These are phyloP conservation scores for Amylocarpus encephaloides DNA, from an alignment of 2,329 filamentous ascomycete genomes.

Conservation along the genomic window DNA sequence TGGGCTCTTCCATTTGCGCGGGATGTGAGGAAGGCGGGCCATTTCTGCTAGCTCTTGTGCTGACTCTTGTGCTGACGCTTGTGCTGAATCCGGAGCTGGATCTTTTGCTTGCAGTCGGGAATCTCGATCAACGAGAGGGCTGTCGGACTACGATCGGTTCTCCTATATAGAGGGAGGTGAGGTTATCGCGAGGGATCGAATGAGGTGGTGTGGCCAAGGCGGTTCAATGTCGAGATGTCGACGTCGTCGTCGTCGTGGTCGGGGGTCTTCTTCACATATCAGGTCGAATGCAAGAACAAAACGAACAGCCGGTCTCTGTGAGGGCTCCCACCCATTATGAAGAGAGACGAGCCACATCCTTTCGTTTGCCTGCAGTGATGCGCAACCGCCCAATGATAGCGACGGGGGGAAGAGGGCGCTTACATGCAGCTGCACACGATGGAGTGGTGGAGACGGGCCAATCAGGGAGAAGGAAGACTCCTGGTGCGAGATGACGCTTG, in stretches of 20 bases:
- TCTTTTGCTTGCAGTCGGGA: conserved; percentile 1
- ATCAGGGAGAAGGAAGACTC: neutral
- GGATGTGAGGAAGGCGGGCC: conserved; percentile 11
- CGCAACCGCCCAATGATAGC: conserved; percentile 5
- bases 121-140: conserved; percentile 13
- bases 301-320: neutral
- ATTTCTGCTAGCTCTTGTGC: conserved; percentile 7
- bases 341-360: conserved; percentile 7
- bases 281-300: neutral
- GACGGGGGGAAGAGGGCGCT: conserved; percentile 5
- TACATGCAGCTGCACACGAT: conserved; percentile 3
- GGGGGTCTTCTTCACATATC: conserved; percentile 12
- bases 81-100: conserved; percentile 1
- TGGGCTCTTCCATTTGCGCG: conserved; percentile 41
- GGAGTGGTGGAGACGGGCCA: neutral
- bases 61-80: conserved; percentile 1
- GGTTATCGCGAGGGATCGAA: neutral
- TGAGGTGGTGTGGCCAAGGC: conserved; percentile 5
- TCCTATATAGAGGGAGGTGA: neutral
- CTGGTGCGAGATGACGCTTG: neutral
- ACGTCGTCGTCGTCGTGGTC: conserved; percentile 12
- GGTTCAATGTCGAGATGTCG: conserved; percentile 9
- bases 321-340: conserved; percentile 7
- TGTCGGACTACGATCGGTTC: neutral
- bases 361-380: neutral